Evolutionary conservation across 768 basidiomycete genomes (phyloP), one percentile per base, ranked within the genome.

Genomic region (Mrakia frigida): DNA sequence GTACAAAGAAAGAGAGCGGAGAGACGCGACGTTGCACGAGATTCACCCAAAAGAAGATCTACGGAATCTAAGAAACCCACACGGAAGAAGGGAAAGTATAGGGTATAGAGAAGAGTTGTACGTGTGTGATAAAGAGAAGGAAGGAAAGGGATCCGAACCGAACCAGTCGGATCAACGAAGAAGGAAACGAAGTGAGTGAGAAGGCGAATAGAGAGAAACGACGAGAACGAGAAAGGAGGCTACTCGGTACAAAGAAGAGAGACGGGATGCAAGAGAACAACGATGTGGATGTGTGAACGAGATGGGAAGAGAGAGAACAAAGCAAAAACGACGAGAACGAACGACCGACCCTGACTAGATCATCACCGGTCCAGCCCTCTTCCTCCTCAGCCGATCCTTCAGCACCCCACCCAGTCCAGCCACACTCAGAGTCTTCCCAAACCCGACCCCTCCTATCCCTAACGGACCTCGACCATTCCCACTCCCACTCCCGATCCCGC

Each of bases 141-240:
- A 50, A 50, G 46, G 18, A 18, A 21, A 43, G 65, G 28, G 56
- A 56, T 56, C 56, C 56, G 56, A 56, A 56, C 28, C 56, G 56
- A 56, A 28, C 56, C 56, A 56, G 65, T 67, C 35, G 31, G 69
- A 46, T 70, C 50, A 50, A 71, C 23, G 43, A 50, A 46, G 28
- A 43, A 70, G 16, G 23, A n/a, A 46, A 25, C 21, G 53, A 52
- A 50, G 33, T 6, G 11, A 31, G 46, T 4, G 46, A 39, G 23
- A 23, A 71, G 23, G 35, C 41, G 50, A 28, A 41, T 35, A 43
- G 65, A n/a, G 37, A n/a, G 14, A 33, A 6, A 68, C 6, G 41
- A 39, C 35, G 39, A 37, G 37, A 39, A 25, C 37, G 65, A 39
- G 25, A 23, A 41, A 6, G 65, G n/a, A n/a, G 43, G 35, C 35